phyloP scores from a whole-genome alignment of 768 basidiomycete species.

The Ephemerocybe angulata region DNA sequence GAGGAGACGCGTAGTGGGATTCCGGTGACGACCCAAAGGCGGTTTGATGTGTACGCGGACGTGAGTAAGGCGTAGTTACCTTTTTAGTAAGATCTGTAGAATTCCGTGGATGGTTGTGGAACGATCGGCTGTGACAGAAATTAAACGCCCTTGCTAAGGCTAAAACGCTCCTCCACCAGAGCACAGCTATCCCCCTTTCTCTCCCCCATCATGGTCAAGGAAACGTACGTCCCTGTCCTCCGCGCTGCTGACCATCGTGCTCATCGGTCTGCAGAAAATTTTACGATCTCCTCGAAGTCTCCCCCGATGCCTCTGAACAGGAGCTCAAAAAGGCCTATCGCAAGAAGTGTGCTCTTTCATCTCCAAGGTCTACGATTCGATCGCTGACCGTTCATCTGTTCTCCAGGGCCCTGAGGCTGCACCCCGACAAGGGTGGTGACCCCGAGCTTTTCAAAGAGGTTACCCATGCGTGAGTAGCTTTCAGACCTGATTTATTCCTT shows the following conservation, averaged over 20 bases:
- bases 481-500: conserved; percentile 1
- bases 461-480: conserved; percentile 90
- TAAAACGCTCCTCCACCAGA: conserved; percentile 15
- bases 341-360: conserved; percentile 60
- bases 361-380: conserved; percentile 1
- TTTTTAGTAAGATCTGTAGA: conserved; percentile 38
- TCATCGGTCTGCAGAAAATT: conserved; percentile 58
- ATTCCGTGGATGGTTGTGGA: conserved; percentile 42
- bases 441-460: conserved; percentile 98
- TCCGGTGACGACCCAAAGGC: conserved; percentile 86
- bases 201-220: conserved; percentile 51
- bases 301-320: conserved; percentile 70
- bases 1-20: conserved; percentile 73
- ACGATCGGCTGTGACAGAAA: conserved; percentile 33
- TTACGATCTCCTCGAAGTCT: conserved; percentile 89
- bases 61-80: conserved; percentile 43
- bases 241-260: background rate
- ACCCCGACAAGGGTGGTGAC: conserved; percentile 94
- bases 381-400: conserved; percentile 12
- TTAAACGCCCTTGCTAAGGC: conserved; percentile 24
- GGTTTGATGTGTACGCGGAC: conserved; percentile 90
- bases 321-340: conserved; percentile 96
- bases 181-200: conserved; percentile 16
- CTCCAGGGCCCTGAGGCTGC: conserved; percentile 72
- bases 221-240: conserved; percentile 48